Evolutionary conservation across 805 yeast species (phyloP), one percentile per base, ranked within the genome.

Genomic region (Ogataea paradorogensis): DNA sequence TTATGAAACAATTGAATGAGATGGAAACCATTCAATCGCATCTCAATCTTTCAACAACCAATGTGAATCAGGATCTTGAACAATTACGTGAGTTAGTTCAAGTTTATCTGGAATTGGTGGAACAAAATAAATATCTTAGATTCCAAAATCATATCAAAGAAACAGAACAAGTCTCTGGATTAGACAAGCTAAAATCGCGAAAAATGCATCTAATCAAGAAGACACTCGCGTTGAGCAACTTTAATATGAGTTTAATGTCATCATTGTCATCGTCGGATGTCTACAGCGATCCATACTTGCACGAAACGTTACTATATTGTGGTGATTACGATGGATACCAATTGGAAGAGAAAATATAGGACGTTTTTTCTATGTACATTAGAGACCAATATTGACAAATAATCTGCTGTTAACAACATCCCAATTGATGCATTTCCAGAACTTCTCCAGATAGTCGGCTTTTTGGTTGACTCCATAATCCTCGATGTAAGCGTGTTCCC

Each of bases 371-470:
- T 43, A 39, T 43, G 47, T 43, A 43, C 47, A 40, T 34, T 37
- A 47, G 21, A 42, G 37, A 30, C 45, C 52, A 29, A 28, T 35
- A 38, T 47, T 49, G 21, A 45, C 45, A 45, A 62, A 64, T n/a
- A 62, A 43, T 52, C 69, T 59, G 20, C 48, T 42, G 37, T 80
- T 82, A 31, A 84, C 69, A 36, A 83, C 85, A 39, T 81, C 76
- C 99, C 99, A 93, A 63, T 91, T 79, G 48, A 90, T 75, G 50
- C 85, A 73, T 33, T 80, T 74, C 82, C 95, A 82, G 60, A 84
- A 77, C 42, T 80, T 82, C 48, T 76, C 78, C 51, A 93, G 73
- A 63, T 84, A 93, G 45, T 79, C 76, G 26, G 78, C 73, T 64
- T 81, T 83, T 24, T 93, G 93, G 36, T 62, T 68, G 37, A 86